Base-by-base conservation (phyloP, 345 rosid species). In the Trapa bicornis region DNA sequence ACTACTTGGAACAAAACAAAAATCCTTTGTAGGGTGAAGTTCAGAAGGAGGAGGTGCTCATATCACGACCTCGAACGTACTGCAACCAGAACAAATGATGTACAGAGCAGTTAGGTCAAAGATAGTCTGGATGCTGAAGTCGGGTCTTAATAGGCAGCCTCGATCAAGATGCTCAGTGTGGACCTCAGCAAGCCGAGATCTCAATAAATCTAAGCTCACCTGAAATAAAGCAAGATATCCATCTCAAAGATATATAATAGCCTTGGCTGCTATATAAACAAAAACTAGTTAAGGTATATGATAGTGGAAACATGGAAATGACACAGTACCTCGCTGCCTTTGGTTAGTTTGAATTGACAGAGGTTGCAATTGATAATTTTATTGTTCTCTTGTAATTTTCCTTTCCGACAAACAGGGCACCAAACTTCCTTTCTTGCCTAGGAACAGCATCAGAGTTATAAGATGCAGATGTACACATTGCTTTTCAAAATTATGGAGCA, bases 371-470 rank as follows among this genome's bases (percentile, higher is more conserved):
- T 74, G 63, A 94, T 85, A 60, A 72, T 70, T 67, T 68, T 70
- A 47, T 72, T 72, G 71, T 83, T 84, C 80, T 91, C 97, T 72
- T 67, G 80, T 82, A 94, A 70, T 80, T 77, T 82, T 70, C 97
- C 97, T 76, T 76, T 80, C 81, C 81, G 87, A 78, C 96, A 94
- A 58, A 89, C 76, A 63, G 97, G 99, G 77, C 96, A 94, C 97
- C 99, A 94, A 56, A 78, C 81, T 78, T 78, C 80, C 66, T 80
- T 76, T 61, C 47, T 61, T 64, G 70, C 84, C 94, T 82, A 67
- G 39, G 63, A 78, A 11, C 71, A 80, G 75, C 62, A 64, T 41
- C 16, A 42, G 6, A 16, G 43, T 65, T 35, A 64, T 43, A 9
- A 62, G 33, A 62, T 39, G 39, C 37, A 58, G 36, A 12, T 7